Conservation (phyloP, 192 early-diverging fungal species). For the Rhizophlyctis rosea region DNA sequence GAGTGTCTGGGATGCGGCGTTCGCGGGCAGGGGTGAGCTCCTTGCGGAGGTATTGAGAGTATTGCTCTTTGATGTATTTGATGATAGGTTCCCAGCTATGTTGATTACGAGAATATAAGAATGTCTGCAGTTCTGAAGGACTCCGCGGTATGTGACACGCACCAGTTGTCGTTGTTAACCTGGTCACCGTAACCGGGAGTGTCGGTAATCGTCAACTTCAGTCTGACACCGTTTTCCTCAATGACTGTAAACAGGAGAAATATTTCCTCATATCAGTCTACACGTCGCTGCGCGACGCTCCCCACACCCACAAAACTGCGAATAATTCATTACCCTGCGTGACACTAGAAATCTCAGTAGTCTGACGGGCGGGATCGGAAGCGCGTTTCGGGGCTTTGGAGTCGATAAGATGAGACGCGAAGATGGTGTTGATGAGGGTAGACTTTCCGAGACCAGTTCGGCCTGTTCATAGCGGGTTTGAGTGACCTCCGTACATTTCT, state of each 20-base stretch:
- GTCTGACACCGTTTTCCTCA: conserved; percentile 91
- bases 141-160: no score
- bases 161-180: conserved; percentile 98
- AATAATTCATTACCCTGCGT: conserved; percentile 85
- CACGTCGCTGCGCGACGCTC: no score
- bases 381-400: conserved; percentile 80
- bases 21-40: conserved; percentile 76
- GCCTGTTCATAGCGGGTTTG: conserved; percentile 45
- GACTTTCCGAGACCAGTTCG: conserved; percentile 97
- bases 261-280: no score
- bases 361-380: conserved; percentile 83
- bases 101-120: no score
- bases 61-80: conserved; percentile 99
- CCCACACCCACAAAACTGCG: no score
- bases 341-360: conserved; percentile 89
- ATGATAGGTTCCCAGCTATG: conserved; percentile 93
- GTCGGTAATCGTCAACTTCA: conserved; percentile 94
- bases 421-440: conserved; percentile 97
- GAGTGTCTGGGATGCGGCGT: conserved; percentile 86
- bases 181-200: conserved; percentile 98
- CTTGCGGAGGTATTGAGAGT: conserved; percentile 89
- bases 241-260: conserved; percentile 67
- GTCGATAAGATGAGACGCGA: conserved; percentile 92
- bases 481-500: no score
- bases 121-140: no score